phyloP scores from a whole-genome alignment of 164 flowering plant genomes.

The Chimonanthus salicifolius region DNA sequence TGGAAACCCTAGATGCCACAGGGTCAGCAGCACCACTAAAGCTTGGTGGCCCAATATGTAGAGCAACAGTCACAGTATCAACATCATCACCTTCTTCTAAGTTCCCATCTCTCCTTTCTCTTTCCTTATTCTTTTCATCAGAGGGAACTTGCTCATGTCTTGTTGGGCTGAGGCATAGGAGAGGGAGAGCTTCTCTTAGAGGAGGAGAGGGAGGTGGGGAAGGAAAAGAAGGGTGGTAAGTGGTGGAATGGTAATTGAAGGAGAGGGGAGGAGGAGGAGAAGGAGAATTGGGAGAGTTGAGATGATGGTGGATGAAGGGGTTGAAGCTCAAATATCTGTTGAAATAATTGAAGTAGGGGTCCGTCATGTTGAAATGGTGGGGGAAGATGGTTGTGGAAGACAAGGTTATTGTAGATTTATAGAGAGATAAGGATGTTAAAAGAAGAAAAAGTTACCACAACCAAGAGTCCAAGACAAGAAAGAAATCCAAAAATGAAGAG shows the following conservation, averaged over 20 bases:
- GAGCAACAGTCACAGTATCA: slow-evolving; percentile 39
- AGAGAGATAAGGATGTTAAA: too few relatives aligned
- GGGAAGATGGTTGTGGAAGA: too few relatives aligned
- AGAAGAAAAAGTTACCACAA: too few relatives aligned
- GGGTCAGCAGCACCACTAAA: slow-evolving; percentile 36
- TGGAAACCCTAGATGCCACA: slow-evolving; percentile 26
- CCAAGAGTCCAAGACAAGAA: too few relatives aligned
- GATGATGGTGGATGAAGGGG: background rate
- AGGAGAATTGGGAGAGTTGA: background rate
- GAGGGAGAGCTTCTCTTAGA: slow-evolving; percentile 77
- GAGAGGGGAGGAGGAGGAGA: background rate
- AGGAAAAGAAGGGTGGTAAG: background rate
- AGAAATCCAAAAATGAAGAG: too few relatives aligned
- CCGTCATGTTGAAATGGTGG: too few relatives aligned
- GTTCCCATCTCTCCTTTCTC: slow-evolving; percentile 2
- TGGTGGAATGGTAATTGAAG: background rate
- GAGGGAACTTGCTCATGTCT: slow-evolving; percentile 27
- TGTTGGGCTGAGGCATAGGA: slow-evolving; percentile 64
- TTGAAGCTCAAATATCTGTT: background rate
- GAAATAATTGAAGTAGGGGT: too few relatives aligned
- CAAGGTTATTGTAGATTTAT: too few relatives aligned
- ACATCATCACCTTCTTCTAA: slow-evolving; percentile 37
- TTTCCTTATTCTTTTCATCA: background rate
- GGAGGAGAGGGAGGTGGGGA: slow-evolving; percentile 67
- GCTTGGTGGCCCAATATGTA: slow-evolving; percentile 70